phyloP scores from a whole-genome alignment of 768 basidiomycete species.

The Russula sp. region DNA sequence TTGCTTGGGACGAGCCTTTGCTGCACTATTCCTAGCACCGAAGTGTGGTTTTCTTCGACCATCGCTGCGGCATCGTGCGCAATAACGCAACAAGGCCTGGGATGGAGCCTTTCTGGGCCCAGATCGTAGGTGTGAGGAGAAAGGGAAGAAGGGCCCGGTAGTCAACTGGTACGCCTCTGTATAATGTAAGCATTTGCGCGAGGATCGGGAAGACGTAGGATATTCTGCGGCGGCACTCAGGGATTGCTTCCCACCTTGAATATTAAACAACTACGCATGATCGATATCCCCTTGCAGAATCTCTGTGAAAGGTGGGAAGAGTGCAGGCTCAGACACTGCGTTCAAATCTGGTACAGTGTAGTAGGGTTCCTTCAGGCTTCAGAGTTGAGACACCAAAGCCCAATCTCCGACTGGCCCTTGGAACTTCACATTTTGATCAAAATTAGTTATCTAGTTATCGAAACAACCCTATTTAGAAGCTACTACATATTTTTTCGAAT shows the following conservation, averaged over 20 bases:
- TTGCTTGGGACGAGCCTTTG: no score
- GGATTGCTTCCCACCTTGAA: background rate
- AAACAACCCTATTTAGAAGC: no score
- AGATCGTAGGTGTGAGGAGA: no score
- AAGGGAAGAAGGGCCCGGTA: no score
- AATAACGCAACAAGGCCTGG: conserved; percentile 57
- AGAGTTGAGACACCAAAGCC: no score
- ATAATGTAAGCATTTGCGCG: conserved; percentile 70
- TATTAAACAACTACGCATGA: conserved; percentile 44
- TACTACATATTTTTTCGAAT: no score
- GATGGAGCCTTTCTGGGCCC: no score
- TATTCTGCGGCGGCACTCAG: conserved; percentile 56
- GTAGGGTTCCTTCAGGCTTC: no score
- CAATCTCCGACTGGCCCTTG: no score
- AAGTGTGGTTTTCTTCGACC: conserved; percentile 60
- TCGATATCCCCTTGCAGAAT: conserved; percentile 66
- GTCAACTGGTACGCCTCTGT: no score
- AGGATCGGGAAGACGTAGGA: conserved; percentile 94
- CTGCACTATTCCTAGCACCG: conserved; percentile 48
- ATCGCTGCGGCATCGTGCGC: conserved; percentile 63
- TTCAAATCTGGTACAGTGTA: conserved; percentile 47
- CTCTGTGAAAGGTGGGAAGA: conserved; percentile 69
- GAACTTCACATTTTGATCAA: no score
- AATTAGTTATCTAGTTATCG: no score
- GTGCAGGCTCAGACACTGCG: conserved; percentile 64